Base-by-base conservation (phyloP, 768 basidiomycete genomes). In the Serpula lacrymans region DNA sequence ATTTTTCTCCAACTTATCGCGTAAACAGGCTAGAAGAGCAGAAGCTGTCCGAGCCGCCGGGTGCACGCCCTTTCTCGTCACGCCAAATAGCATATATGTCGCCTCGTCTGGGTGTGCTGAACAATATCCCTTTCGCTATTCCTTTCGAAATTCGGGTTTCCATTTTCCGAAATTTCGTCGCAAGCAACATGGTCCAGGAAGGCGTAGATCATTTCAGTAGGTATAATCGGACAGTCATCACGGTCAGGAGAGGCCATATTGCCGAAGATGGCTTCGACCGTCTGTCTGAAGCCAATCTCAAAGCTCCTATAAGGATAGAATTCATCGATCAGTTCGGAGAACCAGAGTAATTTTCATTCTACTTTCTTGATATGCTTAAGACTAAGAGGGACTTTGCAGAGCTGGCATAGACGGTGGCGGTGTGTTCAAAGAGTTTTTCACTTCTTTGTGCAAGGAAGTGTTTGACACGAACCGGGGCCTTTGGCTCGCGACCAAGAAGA, bases 351-450 rank as follows among this genome's bases (percentile, higher is more conserved):
- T 37, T 21, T 12, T 22, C 13, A 22, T 31, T 37, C 4, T n/a
- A 28, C 17, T n/a, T 7, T 37, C 12, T 21, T 30, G 25, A 32
- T 24, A 22, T 39, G 34, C 22, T 42, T 25, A 38, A 23, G 18
- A 18, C 8, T 30, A 7, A 9, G 6, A 4, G 3, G 23, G 22
- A 10, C 33, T 32, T 2, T 31, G 12, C 10, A 88, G 87, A 59
- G 82, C 84, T 13, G 95, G 94, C 0, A 95, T 98, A 23, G 95
- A 97, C 48, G 94, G 95, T 2, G 94, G 96, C 2, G 96, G 96
- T 0, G 83, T 98, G 4, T 98, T 96, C 72, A 99, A 98, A 59
- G 96, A 98, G 60, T 96, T 98, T 51, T 78, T 98, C 54, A 99
- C 93, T 2, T 89, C 86, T 11, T 62, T 99, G 13, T 84, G 83